A percentile compares a stretch with the other conserved stretches of the same genome.
Evolutionary conservation across 2,329 filamentous ascomycete species (phyloP).

Genomic region (Thielaviopsis euricoi): DNA sequence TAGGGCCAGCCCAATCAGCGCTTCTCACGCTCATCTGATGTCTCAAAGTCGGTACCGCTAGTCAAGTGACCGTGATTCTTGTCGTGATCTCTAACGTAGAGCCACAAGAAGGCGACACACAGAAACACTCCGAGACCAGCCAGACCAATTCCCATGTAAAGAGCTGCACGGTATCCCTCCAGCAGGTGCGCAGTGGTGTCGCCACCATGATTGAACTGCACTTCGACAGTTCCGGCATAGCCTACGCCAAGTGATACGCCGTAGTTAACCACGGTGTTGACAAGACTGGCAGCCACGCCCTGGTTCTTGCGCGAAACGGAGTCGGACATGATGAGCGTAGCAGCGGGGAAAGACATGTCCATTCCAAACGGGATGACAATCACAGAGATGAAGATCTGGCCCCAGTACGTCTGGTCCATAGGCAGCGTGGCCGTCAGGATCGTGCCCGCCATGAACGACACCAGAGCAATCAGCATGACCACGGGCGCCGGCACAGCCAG

Average conservation of each 20-base stretch:
- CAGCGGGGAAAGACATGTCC: conserved; percentile 51
- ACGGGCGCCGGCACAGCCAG: conserved; percentile 20
- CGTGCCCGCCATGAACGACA: conserved; percentile 26
- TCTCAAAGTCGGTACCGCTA: conserved; percentile 1
- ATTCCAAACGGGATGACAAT: conserved; percentile 45
- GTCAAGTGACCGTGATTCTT: neutral
- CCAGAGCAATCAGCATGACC: conserved; percentile 29
- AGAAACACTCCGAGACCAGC: conserved; percentile 21
- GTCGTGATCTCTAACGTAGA: conserved; percentile 8
- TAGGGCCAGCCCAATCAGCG: neutral
- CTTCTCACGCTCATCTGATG: conserved; percentile 9
- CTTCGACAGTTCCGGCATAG: conserved; percentile 47
- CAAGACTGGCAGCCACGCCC: conserved; percentile 33
- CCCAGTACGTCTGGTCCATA: conserved; percentile 44
- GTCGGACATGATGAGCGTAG: conserved; percentile 42
- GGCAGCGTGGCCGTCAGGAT: conserved; percentile 31
- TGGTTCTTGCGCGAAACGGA: conserved; percentile 28
- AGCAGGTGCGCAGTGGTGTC: conserved; percentile 16
- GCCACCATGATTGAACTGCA: conserved; percentile 17
- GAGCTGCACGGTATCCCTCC: conserved; percentile 21
- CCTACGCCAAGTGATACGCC: conserved; percentile 49
- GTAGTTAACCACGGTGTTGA: conserved; percentile 53
- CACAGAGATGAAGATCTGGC: conserved; percentile 40
- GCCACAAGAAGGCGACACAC: conserved; percentile 9
- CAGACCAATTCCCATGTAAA: conserved; percentile 27